Percentiles rank a stretch among this genome's conserved stretches.
Conservation (phyloP, 2,329 filamentous ascomycete species). For the Cladorrhinum sp. region DNA sequence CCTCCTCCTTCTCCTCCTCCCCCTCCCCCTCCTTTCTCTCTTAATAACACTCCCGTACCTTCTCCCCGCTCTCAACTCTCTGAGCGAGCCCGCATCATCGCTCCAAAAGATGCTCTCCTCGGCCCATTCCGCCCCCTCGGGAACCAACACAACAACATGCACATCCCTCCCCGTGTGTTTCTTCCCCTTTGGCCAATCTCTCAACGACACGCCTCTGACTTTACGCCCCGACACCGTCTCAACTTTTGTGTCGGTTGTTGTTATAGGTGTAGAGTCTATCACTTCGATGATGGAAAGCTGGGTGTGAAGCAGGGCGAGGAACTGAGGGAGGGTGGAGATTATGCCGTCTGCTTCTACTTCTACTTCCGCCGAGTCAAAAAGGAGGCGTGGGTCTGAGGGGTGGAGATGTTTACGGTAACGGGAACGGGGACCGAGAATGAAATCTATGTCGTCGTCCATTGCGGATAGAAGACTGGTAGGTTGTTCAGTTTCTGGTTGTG, state of each 20-base stretch:
- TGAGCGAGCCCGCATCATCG: slow-evolving; percentile 1
- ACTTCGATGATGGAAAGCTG: slow-evolving; percentile 13
- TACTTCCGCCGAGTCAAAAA: neutral
- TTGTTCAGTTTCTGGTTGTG: neutral
- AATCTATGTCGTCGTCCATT: slow-evolving; percentile 3
- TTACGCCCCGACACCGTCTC: slow-evolving; percentile 6
- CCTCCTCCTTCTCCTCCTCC: neutral
- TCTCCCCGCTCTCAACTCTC: slow-evolving; percentile 11
- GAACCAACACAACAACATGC: slow-evolving; percentile 20
- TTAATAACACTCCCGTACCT: slow-evolving; percentile 15
- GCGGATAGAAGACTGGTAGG: neutral
- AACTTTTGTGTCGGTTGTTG: neutral
- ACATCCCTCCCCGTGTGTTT: slow-evolving; percentile 14
- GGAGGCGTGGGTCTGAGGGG: neutral
- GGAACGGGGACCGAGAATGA: neutral
- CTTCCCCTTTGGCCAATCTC: slow-evolving; percentile 7
- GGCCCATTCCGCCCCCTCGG: slow-evolving; percentile 9
- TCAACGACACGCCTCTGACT: slow-evolving; percentile 6
- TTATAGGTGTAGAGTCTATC: neutral
- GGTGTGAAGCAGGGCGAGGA: slow-evolving; percentile 15
- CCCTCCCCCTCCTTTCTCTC: neutral
- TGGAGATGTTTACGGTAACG: neutral
- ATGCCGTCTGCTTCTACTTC: slow-evolving; percentile 6
- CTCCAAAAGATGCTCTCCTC: slow-evolving; percentile 20
- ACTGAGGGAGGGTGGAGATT: slow-evolving; percentile 19